phyloP scores from a whole-genome alignment of 148 eudicot species.

The Rhododendron griersonianum region DNA sequence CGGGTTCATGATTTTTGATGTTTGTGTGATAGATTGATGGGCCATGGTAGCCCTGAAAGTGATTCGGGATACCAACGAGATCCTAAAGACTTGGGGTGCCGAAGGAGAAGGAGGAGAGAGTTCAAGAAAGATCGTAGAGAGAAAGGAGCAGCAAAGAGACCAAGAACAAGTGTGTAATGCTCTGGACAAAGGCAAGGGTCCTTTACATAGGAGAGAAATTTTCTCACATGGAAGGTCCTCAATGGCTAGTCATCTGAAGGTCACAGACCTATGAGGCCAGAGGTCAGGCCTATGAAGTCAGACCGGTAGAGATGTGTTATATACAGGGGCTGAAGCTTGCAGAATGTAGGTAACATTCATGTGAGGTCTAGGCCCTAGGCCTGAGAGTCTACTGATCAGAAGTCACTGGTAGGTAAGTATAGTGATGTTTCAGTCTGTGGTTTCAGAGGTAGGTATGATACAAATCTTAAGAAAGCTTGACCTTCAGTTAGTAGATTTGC shows the following conservation, averaged over 20 bases:
- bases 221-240: not conserved
- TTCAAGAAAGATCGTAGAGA: not conserved
- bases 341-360: no score
- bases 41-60: not conserved
- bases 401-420: no score
- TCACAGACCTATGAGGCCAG: not conserved
- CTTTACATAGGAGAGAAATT: not conserved
- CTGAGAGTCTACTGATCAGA: no score
- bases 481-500: no score
- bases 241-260: no score
- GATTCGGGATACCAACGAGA: not conserved
- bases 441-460: no score
- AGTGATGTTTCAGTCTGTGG: no score
- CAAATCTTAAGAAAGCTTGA: no score
- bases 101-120: not conserved
- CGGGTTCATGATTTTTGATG: not conserved
- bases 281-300: not conserved
- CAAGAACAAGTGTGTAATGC: not conserved
- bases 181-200: not conserved
- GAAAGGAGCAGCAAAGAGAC: not conserved
- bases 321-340: no score
- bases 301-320: no score
- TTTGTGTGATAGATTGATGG: not conserved
- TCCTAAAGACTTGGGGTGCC: not conserved
- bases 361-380: no score